Percentiles rank a stretch among this genome's conserved stretches.
Evolutionary conservation across 23 red algal species (phyloP).

Genomic region (Chondrus crispus): DNA sequence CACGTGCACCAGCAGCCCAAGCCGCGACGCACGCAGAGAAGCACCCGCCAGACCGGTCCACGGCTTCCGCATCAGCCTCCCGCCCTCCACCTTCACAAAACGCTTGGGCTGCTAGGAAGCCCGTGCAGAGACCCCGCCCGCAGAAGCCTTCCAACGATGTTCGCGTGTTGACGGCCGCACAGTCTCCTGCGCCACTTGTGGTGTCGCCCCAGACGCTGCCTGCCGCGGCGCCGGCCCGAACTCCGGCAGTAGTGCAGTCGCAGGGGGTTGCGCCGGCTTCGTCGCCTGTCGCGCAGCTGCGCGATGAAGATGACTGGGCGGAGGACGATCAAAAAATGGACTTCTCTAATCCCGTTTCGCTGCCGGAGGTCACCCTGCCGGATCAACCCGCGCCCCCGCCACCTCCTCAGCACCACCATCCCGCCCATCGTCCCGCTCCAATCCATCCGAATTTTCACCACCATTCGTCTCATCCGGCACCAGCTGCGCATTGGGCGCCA

Average conservation of each 20-base stretch:
- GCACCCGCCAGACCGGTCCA: no score
- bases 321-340: slow-evolving; percentile 55
- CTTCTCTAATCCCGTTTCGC: slow-evolving; percentile 13
- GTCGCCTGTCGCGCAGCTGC: background rate
- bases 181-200: no score
- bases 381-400: slow-evolving; percentile 5
- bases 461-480: background rate
- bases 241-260: background rate
- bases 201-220: background rate
- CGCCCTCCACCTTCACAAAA: no score
- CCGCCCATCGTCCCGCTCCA: background rate
- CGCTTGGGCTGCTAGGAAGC: no score
- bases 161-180: no score
- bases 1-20: slow-evolving; percentile 26
- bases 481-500: slow-evolving; percentile 44
- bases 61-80: no score
- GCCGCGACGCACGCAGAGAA: no score
- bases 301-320: slow-evolving; percentile 69
- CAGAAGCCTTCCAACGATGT: no score
- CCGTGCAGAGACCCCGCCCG: no score
- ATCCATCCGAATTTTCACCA: background rate
- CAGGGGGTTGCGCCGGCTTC: background rate
- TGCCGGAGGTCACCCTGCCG: slow-evolving; percentile 35
- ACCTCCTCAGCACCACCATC: background rate
- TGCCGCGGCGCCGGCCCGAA: slow-evolving; percentile 30